A percentile compares a stretch with the other conserved stretches of the same genome.
Conservation (phyloP, 2,329 filamentous ascomycete species). For the Beauveria rudraprayagi region DNA sequence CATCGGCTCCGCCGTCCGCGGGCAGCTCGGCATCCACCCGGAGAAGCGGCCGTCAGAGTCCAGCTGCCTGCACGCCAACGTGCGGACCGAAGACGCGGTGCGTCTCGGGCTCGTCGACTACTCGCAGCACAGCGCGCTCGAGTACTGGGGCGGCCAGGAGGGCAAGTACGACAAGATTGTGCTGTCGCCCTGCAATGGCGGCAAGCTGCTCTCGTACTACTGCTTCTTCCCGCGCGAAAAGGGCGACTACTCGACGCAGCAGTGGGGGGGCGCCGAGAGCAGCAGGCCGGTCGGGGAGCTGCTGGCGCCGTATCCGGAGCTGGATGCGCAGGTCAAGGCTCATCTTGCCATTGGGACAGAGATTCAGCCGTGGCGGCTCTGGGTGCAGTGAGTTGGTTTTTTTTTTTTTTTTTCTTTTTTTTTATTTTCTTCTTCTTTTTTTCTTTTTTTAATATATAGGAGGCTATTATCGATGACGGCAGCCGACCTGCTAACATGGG, state of each 20-base stretch:
- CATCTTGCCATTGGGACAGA: conserved; percentile 51
- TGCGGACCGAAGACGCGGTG: conserved; percentile 52
- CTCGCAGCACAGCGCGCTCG: conserved; percentile 49
- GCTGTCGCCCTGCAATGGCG: conserved; percentile 59
- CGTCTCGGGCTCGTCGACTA: conserved; percentile 55
- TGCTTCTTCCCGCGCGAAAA: conserved; percentile 54
- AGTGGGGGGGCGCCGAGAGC: conserved; percentile 47
- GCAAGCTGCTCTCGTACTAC: conserved; percentile 59
- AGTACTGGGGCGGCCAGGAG: conserved; percentile 64
- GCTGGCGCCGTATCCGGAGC: conserved; percentile 44
- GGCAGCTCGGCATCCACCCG: conserved; percentile 53
- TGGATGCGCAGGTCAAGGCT: conserved; percentile 44
- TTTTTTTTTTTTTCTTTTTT: too few species aligned
- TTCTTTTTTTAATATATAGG: too few species aligned
- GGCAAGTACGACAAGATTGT: conserved; percentile 62
- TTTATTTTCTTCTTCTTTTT: too few species aligned
- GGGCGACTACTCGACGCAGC: conserved; percentile 53
- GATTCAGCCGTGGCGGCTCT: conserved; percentile 53
- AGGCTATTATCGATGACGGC: too few species aligned
- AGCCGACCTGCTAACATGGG: not conserved
- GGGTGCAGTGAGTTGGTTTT: conserved; percentile 39
- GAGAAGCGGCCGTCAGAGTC: conserved; percentile 51
- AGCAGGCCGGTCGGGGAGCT: conserved; percentile 46
- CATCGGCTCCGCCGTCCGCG: conserved; percentile 57
- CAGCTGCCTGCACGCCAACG: conserved; percentile 58